phyloP scores from a whole-genome alignment of 495 filamentous ascomycete species.

The Talaromyces ruber region DNA sequence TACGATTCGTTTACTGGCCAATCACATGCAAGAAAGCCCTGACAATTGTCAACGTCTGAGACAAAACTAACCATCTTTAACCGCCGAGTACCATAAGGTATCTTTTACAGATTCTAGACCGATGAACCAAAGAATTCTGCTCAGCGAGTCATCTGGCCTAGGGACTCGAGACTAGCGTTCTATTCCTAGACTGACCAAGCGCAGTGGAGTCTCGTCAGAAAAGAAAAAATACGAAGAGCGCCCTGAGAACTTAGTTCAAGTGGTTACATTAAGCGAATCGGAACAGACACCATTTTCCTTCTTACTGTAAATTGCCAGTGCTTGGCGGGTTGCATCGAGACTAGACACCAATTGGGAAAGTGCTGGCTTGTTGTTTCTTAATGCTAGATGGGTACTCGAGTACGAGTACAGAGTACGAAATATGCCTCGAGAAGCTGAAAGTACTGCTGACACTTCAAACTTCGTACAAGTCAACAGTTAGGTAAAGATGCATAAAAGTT shows the following conservation, averaged over 20 bases:
- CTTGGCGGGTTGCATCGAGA: background rate
- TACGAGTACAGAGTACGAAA: background rate
- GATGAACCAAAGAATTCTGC: background rate
- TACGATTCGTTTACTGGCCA: background rate
- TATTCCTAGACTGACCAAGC: background rate
- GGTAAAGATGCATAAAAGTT: background rate
- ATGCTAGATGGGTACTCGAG: background rate
- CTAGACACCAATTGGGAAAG: background rate
- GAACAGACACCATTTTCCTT: background rate
- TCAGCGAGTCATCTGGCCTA: background rate
- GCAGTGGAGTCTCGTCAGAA: background rate
- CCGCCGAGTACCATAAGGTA: background rate
- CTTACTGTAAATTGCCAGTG: background rate
- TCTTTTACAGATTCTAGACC: background rate
- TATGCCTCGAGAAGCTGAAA: background rate
- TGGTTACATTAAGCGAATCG: background rate
- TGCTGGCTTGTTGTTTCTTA: background rate
- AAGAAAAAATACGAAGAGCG: background rate
- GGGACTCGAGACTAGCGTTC: background rate
- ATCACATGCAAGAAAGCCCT: background rate
- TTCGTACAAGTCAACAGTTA: background rate
- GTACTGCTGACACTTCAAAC: background rate
- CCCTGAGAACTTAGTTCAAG: background rate
- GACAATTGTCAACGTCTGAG: background rate
- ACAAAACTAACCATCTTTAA: background rate